phyloP scores from a whole-genome alignment of 2,329 filamentous ascomycete genomes.

The Rhynchosporium graminicola region DNA sequence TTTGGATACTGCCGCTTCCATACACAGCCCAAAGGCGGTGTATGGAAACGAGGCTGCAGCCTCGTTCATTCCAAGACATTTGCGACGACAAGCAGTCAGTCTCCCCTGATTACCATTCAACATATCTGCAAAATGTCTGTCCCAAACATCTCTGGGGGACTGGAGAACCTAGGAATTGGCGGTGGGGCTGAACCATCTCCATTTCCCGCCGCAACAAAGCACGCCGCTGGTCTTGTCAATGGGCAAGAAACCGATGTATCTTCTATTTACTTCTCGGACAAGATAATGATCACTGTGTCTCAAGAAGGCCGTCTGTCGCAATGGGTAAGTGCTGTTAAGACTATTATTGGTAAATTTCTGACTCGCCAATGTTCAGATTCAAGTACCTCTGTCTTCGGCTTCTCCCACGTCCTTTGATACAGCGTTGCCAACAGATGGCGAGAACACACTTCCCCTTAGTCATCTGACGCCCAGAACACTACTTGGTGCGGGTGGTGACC shows the following conservation, averaged over 20 bases:
- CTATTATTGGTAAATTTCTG: background rate
- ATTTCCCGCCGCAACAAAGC: constrained; percentile 37
- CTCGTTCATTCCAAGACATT: constrained; percentile 13
- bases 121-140: constrained; percentile 26
- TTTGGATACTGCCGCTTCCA: constrained; percentile 10
- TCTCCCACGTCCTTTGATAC: constrained; percentile 61
- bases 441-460: constrained; percentile 66
- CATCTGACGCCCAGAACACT: constrained; percentile 86
- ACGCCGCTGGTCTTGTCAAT: constrained; percentile 62
- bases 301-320: constrained; percentile 85
- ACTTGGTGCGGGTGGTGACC: constrained; percentile 77
- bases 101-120: background rate
- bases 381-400: constrained; percentile 75
- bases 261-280: constrained; percentile 78
- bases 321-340: constrained; percentile 66
- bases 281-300: constrained; percentile 84
- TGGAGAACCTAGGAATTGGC: constrained; percentile 21
- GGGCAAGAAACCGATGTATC: constrained; percentile 72
- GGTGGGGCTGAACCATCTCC: constrained; percentile 27
- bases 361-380: constrained; percentile 53
- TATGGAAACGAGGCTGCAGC: constrained; percentile 25
- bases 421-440: constrained; percentile 40
- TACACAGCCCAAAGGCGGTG: constrained; percentile 20
- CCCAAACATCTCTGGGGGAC: constrained; percentile 21
- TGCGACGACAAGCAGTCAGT: background rate